Evolutionary conservation across 306 rosid species (phyloP), one percentile per base, ranked within the genome.

Genomic region (Prosopis cineraria): DNA sequence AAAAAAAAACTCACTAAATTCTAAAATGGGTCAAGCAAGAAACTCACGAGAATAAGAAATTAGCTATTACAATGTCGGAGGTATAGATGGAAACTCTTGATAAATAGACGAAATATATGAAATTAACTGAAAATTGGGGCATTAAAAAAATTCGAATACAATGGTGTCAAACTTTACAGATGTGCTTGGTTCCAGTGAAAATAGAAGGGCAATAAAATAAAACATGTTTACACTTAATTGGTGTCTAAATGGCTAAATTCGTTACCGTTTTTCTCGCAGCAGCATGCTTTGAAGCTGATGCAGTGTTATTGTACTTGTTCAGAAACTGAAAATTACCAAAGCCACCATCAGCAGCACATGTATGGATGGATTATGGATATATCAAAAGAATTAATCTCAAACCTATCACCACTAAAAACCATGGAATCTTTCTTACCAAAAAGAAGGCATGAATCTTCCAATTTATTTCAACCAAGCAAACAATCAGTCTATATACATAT

Each of bases 401-500:
- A 58, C 14, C 11, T 74, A 31, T 59, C 29, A 62, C 45, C 33
- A 63, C 30, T 24, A 34, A 20, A 25, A 68, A 55, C 27, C n/a
- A n/a, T n/a, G n/a, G n/a, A n/a, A 70, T 4, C 34, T 31, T 31
- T 31, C 34, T 31, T 31, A 31, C 34, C 4, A 31, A 4, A 31
- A 31, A 31, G 4, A 31, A 4, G 34, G 56, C 74, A 58, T 66
- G 58, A 34, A 69, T 14, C 19, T 52, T 47, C 2, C 74, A 50
- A 82, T 20, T 77, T 48, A 50, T 80, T 73, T 52, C 76, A 84
- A 53, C 27, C 30, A 52, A 29, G 45, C 6, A 41, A 69, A 48
- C 7, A 68, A 39, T 55, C 56, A 14, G 20, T 82, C 53, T 67
- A 39, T 73, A 66, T 75, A 79, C 71, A 82, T 72, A 82, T 41